A percentile compares a stretch with the other conserved stretches of the same genome.
phyloP scores from a whole-genome alignment of 805 yeast species.

The Lipomyces starkeyi region DNA sequence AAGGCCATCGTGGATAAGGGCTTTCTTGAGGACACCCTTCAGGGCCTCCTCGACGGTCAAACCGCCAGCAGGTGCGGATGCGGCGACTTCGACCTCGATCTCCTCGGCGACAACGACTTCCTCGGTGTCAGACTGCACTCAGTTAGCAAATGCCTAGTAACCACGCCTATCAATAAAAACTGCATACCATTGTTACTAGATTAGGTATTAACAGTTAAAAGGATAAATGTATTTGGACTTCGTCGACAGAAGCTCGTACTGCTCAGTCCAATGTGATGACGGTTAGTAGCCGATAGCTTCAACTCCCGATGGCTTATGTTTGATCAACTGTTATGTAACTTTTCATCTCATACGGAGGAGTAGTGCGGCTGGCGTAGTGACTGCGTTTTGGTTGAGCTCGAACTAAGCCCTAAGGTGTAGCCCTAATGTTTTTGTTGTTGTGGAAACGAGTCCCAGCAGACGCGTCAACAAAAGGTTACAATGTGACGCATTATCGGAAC shows the following conservation, averaged over 20 bases:
- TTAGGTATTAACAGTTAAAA: not conserved
- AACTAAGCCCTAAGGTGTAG: not conserved
- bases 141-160: constrained; percentile 7
- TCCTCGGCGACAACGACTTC: constrained; percentile 81
- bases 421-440: constrained; percentile 4
- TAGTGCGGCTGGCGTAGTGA: constrained; percentile 16
- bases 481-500: too few species aligned
- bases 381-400: constrained; percentile 10
- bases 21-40: constrained; percentile 96
- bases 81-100: constrained; percentile 74
- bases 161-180: not conserved
- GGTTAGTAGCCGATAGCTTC: not conserved
- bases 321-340: too few species aligned
- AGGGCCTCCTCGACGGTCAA: constrained; percentile 98
- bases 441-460: not conserved
- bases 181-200: constrained; percentile 38
- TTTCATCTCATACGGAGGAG: too few species aligned
- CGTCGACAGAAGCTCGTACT: constrained; percentile 45
- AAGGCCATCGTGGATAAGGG: constrained; percentile 98
- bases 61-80: constrained; percentile 80
- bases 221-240: constrained; percentile 40
- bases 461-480: constrained; percentile 6
- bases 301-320: too few species aligned
- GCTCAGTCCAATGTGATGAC: constrained; percentile 44
- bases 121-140: constrained; percentile 56